Evolutionary conservation across 768 basidiomycete species (phyloP), one percentile per base, ranked within the genome.

Genomic region (Mycena pura): DNA sequence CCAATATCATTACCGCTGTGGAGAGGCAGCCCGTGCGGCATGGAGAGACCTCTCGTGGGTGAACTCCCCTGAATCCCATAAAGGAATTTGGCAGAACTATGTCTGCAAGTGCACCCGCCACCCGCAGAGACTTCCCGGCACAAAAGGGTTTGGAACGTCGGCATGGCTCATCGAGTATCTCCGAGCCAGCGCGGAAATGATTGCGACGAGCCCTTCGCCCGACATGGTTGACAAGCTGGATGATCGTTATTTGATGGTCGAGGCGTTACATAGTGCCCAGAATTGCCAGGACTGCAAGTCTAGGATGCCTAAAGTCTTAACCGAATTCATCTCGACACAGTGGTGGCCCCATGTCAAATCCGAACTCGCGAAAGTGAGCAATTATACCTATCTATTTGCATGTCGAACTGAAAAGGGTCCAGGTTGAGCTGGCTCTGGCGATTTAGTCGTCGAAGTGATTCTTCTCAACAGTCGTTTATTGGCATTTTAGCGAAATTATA

Each of bases 1-100:
- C 22, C 39, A 56, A 19, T 56, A 46, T 41, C 54, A 56, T 24
- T 46, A 45, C 43, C 54, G 31, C 14, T 56, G 54, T 38, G 54
- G 43, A 27, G 41, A 36, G 17, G 54, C 38, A 5, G 3, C 9
- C 19, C 31, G 6, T 49, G 1, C 2, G 34, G 34, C 34, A 36
- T 36, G 34, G 34, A 36, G 34, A 36, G 34, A 36, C 34, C 34
- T 36, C 34, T 36, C 34, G 17, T 36, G 34, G 34, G 34, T 36
- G 34, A 36, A 36, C 34, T 36, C 34, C 34, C 34, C 34, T 17
- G 34, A 36, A 36, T 36, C 34, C 34, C 9, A 17, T 36, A 17
- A 36, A 36, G 34, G 34, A 36, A 36, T 36, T 36, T 36, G 34
- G 34, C 10, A 17, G 34, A 36, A 9, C 17, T 9, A 36, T 9